These are phyloP conservation scores for Picochlorum sp. DNA, from an alignment of 139 green algal species.

Conservation along the genomic window DNA sequence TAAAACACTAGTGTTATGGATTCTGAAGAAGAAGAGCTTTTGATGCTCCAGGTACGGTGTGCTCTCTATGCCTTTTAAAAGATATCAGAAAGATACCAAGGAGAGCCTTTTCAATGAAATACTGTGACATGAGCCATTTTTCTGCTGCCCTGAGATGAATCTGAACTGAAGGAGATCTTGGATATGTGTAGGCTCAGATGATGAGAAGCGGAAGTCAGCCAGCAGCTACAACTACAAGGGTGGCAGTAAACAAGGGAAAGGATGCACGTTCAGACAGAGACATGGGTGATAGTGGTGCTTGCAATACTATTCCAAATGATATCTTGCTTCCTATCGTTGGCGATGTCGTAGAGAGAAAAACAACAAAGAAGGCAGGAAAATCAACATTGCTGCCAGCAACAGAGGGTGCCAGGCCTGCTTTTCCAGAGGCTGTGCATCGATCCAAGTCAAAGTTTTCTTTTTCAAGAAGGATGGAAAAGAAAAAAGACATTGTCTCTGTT, in stretches of 20 bases:
- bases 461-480: constrained; percentile 1
- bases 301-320: background rate
- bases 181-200: background rate
- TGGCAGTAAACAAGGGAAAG: background rate
- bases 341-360: background rate
- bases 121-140: too few relatives aligned
- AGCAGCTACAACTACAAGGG: background rate
- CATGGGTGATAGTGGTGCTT: background rate
- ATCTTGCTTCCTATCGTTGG: background rate
- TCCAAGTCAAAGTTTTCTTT: constrained; percentile 31
- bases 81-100: too few relatives aligned
- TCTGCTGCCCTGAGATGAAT: too few relatives aligned
- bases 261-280: background rate
- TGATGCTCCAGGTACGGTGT: too few relatives aligned
- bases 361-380: background rate
- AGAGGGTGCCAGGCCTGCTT: constrained; percentile 1
- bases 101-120: too few relatives aligned
- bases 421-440: constrained; percentile 31
- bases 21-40: too few relatives aligned
- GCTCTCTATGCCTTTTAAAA: too few relatives aligned
- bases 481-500: background rate
- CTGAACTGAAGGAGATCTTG: background rate
- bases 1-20: too few relatives aligned
- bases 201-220: background rate
- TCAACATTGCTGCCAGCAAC: background rate